Conservation (phyloP, 305 asterid genomes). For the Fraxinus velutina region DNA sequence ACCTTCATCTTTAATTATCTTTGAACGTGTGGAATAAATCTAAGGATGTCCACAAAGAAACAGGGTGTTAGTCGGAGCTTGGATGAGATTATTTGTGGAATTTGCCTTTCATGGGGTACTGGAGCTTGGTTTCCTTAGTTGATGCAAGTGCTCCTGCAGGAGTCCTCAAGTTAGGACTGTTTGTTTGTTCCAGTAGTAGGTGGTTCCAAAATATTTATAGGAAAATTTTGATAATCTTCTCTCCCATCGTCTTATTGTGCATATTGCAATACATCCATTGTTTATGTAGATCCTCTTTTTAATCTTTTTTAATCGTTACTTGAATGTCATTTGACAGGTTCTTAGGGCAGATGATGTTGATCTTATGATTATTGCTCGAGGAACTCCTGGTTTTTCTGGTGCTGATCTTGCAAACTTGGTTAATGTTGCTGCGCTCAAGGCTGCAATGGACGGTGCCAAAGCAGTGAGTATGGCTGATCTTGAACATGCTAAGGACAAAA, state of each 20-base stretch:
- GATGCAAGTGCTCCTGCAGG: not conserved
- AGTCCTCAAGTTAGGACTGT: not conserved
- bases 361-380: slow-evolving; percentile 76
- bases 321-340: slow-evolving; percentile 43
- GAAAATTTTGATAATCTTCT: not conserved
- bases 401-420: slow-evolving; percentile 96
- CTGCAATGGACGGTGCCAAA: slow-evolving; percentile 94
- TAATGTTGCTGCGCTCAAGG: slow-evolving; percentile 87
- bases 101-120: not conserved
- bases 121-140: not conserved
- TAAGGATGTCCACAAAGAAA: not conserved
- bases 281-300: not conserved
- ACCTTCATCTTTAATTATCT: not conserved
- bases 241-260: too few species aligned
- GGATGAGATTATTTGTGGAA: not conserved
- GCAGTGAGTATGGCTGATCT: slow-evolving; percentile 77
- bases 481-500: slow-evolving; percentile 91
- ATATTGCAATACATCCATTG: not conserved
- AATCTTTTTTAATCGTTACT: not conserved
- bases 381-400: slow-evolving; percentile 94
- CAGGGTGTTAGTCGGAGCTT: not conserved
- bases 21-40: not conserved
- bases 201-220: not conserved
- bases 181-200: not conserved
- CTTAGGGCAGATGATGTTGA: slow-evolving; percentile 89